These are phyloP conservation scores for Massospora cicadina DNA, from an alignment of 371 early-diverging fungal genomes.

Conservation along the genomic window DNA sequence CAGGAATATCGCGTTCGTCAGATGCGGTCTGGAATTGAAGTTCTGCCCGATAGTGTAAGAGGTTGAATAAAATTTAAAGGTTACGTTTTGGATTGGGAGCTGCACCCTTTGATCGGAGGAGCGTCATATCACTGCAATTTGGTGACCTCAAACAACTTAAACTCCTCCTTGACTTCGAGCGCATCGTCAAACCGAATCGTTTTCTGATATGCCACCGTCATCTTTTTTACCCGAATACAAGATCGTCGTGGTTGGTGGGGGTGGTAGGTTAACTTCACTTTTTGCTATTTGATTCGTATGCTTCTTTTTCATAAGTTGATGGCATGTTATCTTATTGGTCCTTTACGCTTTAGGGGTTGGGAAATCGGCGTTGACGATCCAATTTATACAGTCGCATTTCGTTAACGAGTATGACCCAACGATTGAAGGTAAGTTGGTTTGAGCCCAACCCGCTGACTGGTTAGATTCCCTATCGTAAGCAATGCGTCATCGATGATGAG, in stretches of 20 bases:
- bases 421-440: conserved; percentile 49
- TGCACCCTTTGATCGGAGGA: too few relatives aligned
- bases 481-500: conserved; percentile 64
- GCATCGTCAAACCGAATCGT: too few relatives aligned
- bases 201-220: too few relatives aligned
- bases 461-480: conserved; percentile 39
- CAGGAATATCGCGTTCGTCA: too few relatives aligned
- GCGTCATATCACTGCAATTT: too few relatives aligned
- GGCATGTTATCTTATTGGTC: conserved; percentile 7
- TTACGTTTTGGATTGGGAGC: too few relatives aligned
- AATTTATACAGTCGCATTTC: conserved; percentile 76
- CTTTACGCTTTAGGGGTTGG: conserved; percentile 39
- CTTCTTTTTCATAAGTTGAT: background rate
- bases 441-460: background rate
- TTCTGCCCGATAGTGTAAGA: too few relatives aligned
- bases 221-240: conserved; percentile 51
- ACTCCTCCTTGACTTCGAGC: too few relatives aligned
- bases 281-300: background rate
- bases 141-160: too few relatives aligned
- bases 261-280: conserved; percentile 31
- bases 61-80: too few relatives aligned
- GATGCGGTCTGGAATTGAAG: too few relatives aligned
- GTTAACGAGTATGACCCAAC: conserved; percentile 89
- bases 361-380: conserved; percentile 75
- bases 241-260: conserved; percentile 76